Evolutionary conservation across 768 basidiomycete species (phyloP).

Genomic region (Suillus discolor): DNA sequence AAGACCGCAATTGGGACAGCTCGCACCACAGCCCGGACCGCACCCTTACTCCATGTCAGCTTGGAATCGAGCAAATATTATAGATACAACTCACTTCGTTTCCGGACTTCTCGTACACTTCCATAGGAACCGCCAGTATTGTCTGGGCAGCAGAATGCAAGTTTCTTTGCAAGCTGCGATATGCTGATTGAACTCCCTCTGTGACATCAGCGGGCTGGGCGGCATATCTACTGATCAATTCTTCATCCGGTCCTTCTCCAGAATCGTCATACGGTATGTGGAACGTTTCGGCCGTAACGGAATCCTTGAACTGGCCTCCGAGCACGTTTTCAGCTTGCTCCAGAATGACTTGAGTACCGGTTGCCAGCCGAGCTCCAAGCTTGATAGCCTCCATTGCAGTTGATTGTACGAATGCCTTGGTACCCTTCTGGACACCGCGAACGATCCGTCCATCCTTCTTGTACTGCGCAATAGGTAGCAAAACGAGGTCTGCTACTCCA

Average conservation of each 20-base stretch:
- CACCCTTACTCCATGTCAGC: slow-evolving; percentile 56
- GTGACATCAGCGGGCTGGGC: slow-evolving; percentile 82
- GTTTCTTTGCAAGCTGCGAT: slow-evolving; percentile 83
- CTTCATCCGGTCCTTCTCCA: slow-evolving; percentile 42
- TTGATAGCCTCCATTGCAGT: slow-evolving; percentile 96
- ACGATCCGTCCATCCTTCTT: slow-evolving; percentile 94
- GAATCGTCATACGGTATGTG: slow-evolving; percentile 44
- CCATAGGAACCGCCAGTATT: slow-evolving; percentile 98
- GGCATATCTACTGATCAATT: slow-evolving; percentile 86
- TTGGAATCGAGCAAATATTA: background rate
- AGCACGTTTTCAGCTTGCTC: slow-evolving; percentile 93
- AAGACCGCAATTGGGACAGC: slow-evolving; percentile 97
- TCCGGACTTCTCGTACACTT: slow-evolving; percentile 93
- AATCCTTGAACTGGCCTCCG: slow-evolving; percentile 72
- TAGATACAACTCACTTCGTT: slow-evolving; percentile 64
- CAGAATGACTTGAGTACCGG: slow-evolving; percentile 96
- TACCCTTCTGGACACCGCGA: slow-evolving; percentile 92
- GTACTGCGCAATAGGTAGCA: slow-evolving; percentile 97
- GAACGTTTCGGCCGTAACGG: slow-evolving; percentile 69
- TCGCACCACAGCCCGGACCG: slow-evolving; percentile 91
- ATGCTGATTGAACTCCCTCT: slow-evolving; percentile 92
- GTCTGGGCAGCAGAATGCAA: slow-evolving; percentile 95
- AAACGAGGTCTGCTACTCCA: slow-evolving; percentile 92
- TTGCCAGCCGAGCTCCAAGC: slow-evolving; percentile 90
- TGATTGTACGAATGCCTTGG: slow-evolving; percentile 89